These are phyloP conservation scores for Schizosaccharomyces octosporus DNA, from an alignment of 805 yeast genomes.

Conservation along the genomic window DNA sequence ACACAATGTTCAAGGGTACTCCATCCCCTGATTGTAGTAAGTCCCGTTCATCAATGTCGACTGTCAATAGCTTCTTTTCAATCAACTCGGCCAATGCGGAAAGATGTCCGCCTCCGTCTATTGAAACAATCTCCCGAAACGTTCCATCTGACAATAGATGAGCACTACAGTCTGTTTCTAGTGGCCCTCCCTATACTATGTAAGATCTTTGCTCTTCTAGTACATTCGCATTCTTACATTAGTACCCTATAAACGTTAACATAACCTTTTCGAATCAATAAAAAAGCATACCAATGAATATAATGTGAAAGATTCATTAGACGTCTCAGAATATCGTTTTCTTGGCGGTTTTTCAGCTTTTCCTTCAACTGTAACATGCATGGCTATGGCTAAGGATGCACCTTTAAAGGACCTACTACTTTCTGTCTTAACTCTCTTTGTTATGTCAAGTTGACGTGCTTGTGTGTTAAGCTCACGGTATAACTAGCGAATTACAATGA, in stretches of 20 bases:
- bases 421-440: no score
- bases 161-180: not conserved
- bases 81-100: not conserved
- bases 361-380: not conserved
- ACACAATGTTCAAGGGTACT: not conserved
- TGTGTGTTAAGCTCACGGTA: no score
- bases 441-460: no score
- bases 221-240: not conserved
- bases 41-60: not conserved
- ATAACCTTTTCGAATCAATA: no score
- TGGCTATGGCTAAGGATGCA: not conserved
- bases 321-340: not conserved
- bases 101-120: not conserved
- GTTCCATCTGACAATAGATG: not conserved
- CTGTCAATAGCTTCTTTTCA: not conserved
- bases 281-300: not conserved
- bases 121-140: not conserved
- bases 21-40: no score
- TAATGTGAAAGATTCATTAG: not conserved
- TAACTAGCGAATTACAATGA: no score
- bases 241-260: not conserved
- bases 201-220: not conserved
- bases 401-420: no score
- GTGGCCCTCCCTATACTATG: not conserved
- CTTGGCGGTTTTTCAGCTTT: not conserved